Evolutionary conservation across 2,329 filamentous ascomycete genomes (phyloP).

Genomic region (Trichoderma koningiopsis): DNA sequence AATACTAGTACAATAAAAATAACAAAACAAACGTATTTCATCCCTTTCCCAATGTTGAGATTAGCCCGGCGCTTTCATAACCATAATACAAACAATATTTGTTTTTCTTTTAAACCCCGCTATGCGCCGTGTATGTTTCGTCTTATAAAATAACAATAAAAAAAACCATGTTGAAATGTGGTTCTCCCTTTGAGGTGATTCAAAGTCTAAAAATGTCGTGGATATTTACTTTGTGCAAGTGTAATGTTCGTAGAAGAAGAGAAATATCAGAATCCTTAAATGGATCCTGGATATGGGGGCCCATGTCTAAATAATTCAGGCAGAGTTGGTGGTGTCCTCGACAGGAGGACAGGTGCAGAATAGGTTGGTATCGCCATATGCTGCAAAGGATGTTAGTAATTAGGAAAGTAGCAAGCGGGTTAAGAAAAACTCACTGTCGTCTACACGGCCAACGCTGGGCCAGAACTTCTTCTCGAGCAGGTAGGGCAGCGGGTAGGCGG

Average conservation of each 20-base stretch:
- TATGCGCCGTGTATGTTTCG: slow-evolving; percentile 10
- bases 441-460: slow-evolving; percentile 82
- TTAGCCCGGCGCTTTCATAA: slow-evolving; percentile 27
- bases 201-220: slow-evolving; percentile 14
- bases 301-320: background rate
- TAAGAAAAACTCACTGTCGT: slow-evolving; percentile 69
- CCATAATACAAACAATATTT: background rate
- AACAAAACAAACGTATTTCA: slow-evolving; percentile 11
- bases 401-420: background rate
- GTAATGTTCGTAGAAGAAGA: background rate
- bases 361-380: slow-evolving; percentile 87
- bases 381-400: slow-evolving; percentile 45
- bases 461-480: slow-evolving; percentile 97
- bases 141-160: slow-evolving; percentile 1
- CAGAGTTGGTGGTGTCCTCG: slow-evolving; percentile 54
- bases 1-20: slow-evolving; percentile 7
- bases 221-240: slow-evolving; percentile 6
- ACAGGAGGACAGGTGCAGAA: slow-evolving; percentile 94
- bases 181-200: background rate
- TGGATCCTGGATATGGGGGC: background rate
- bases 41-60: slow-evolving; percentile 32
- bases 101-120: slow-evolving; percentile 8
- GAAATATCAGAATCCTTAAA: background rate
- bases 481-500: slow-evolving; percentile 82
- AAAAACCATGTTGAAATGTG: slow-evolving; percentile 33